phyloP scores from a whole-genome alignment of 2,329 filamentous ascomycete species.

The Botrytis squamosa region DNA sequence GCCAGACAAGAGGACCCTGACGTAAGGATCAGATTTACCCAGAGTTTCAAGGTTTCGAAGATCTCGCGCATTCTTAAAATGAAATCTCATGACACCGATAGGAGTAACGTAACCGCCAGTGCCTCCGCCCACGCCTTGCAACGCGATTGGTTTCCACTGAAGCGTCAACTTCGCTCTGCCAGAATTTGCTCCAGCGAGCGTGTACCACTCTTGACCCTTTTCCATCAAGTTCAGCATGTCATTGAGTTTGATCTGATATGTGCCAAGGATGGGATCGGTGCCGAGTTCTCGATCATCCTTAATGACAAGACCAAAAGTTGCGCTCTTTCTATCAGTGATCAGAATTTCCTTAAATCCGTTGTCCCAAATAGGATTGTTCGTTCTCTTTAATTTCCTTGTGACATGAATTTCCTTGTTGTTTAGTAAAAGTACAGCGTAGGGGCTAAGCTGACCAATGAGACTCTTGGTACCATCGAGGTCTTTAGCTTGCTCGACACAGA shows the following conservation, averaged over 20 bases:
- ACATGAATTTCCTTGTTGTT: conserved; percentile 89
- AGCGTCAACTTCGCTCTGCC: conserved; percentile 88
- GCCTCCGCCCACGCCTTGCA: conserved; percentile 73
- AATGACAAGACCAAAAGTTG: conserved; percentile 86
- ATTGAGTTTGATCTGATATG: conserved; percentile 92
- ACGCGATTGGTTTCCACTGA: conserved; percentile 91
- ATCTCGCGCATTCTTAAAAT: conserved; percentile 79
- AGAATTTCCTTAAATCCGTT: conserved; percentile 91
- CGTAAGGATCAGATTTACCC: conserved; percentile 96
- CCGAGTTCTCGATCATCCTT: conserved; percentile 91
- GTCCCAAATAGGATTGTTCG: conserved; percentile 95
- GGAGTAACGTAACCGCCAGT: conserved; percentile 90
- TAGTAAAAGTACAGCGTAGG: conserved; percentile 82
- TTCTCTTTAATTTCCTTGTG: conserved; percentile 91
- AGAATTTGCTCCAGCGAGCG: conserved; percentile 74
- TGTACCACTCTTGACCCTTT: conserved; percentile 96
- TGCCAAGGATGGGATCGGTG: conserved; percentile 80
- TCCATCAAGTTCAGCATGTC: conserved; percentile 89
- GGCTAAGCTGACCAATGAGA: conserved; percentile 84
- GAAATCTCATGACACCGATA: conserved; percentile 91
- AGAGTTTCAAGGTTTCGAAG: conserved; percentile 92
- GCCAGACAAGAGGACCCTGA: conserved; percentile 82
- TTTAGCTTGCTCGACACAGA: conserved; percentile 94
- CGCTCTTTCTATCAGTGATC: conserved; percentile 88
- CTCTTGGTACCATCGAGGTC: conserved; percentile 92